Evolutionary conservation across 2,329 filamentous ascomycete species (phyloP).

Genomic region (Curvularia verruculosa): DNA sequence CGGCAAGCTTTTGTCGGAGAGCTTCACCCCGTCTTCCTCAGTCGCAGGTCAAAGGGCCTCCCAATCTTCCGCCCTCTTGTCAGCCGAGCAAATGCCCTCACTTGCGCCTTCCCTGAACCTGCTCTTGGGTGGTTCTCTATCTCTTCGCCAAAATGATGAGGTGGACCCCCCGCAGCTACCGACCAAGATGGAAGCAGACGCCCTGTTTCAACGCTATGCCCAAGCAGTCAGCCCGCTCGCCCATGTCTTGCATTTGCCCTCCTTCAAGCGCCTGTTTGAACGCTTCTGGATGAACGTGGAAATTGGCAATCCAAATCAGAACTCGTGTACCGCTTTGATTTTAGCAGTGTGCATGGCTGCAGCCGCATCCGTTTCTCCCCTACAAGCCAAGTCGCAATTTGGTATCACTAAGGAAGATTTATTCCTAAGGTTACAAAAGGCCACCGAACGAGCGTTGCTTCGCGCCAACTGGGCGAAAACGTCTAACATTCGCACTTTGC

Average conservation of each 20-base stretch:
- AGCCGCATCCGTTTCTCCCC: slow-evolving; percentile 44
- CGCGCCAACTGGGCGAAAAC: slow-evolving; percentile 49
- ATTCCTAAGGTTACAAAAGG: slow-evolving; percentile 44
- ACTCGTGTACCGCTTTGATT: slow-evolving; percentile 47
- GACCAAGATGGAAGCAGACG: slow-evolving; percentile 45
- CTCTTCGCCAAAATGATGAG: slow-evolving; percentile 36
- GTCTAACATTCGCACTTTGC: slow-evolving; percentile 47
- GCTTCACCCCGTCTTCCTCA: slow-evolving; percentile 40
- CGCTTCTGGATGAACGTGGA: slow-evolving; percentile 48
- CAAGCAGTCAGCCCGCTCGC: slow-evolving; percentile 48
- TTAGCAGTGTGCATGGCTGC: slow-evolving; percentile 48
- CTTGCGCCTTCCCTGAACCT: slow-evolving; percentile 45
- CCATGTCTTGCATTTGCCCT: slow-evolving; percentile 48
- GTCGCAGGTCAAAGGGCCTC: slow-evolving; percentile 45
- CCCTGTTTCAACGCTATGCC: slow-evolving; percentile 42
- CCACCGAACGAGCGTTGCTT: slow-evolving; percentile 45
- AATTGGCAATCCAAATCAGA: slow-evolving; percentile 44
- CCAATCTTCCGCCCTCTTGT: slow-evolving; percentile 44
- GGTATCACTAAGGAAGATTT: slow-evolving; percentile 48
- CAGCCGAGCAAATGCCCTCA: slow-evolving; percentile 48
- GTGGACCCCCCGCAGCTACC: slow-evolving; percentile 42
- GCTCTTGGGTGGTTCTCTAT: slow-evolving; percentile 41
- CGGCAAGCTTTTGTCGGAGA: slow-evolving; percentile 47
- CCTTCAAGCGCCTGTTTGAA: slow-evolving; percentile 47
- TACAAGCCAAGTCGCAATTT: slow-evolving; percentile 49